Evolutionary conservation across 805 yeast genomes (phyloP).

Genomic region (Yarrowia keelungensis): DNA sequence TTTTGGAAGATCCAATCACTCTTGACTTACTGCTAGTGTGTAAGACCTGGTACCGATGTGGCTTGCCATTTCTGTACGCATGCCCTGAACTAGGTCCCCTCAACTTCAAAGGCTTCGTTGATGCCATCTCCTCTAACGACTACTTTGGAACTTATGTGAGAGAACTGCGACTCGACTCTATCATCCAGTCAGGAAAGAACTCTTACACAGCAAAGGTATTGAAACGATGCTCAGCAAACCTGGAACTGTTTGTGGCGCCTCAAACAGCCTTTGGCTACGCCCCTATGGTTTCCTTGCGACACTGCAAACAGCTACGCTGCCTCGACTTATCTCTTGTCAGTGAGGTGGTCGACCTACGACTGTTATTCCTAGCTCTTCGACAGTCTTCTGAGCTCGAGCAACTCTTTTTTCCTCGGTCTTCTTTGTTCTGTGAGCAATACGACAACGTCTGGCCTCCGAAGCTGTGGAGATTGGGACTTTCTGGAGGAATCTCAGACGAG

Average conservation of each 20-base stretch:
- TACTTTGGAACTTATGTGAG: conserved; percentile 65
- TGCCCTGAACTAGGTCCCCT: conserved; percentile 67
- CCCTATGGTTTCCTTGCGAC: conserved; percentile 79
- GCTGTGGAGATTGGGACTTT: conserved; percentile 71
- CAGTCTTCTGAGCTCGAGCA: conserved; percentile 69
- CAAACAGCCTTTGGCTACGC: conserved; percentile 94
- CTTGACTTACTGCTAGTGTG: conserved; percentile 61
- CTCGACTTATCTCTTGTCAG: conserved; percentile 86
- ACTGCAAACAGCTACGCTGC: conserved; percentile 67
- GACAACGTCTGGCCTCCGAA: conserved; percentile 80
- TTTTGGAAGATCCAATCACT: conserved; percentile 45
- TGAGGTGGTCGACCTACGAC: conserved; percentile 84
- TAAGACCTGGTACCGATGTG: conserved; percentile 63
- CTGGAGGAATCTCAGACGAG: conserved; percentile 89
- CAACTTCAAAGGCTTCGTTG: conserved; percentile 78
- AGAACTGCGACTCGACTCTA: conserved; percentile 73
- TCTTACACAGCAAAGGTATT: conserved; percentile 84
- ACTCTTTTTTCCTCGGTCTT: conserved; percentile 86
- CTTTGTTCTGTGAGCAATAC: conserved; percentile 65
- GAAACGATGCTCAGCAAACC: conserved; percentile 71
- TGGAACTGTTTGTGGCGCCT: conserved; percentile 83
- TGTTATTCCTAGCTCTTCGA: conserved; percentile 76
- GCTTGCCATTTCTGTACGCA: conserved; percentile 69
- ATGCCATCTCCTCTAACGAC: conserved; percentile 57
- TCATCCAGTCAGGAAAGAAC: conserved; percentile 90